phyloP scores from a whole-genome alignment of 345 rosid species.

The Pistacia integerrima region DNA sequence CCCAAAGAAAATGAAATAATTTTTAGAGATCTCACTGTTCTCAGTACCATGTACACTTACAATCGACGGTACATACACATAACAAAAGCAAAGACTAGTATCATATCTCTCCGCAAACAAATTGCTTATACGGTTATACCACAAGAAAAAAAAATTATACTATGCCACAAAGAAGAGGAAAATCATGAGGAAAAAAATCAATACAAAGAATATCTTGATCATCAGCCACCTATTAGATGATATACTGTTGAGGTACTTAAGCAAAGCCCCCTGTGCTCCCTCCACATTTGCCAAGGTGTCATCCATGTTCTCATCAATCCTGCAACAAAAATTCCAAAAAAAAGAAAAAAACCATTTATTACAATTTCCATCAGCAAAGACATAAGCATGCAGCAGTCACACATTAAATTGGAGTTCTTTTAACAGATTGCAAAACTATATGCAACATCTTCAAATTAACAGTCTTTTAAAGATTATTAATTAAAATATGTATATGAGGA shows the following conservation, averaged over 20 bases:
- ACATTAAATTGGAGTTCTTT: not conserved
- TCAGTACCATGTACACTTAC: slow-evolving; percentile 17
- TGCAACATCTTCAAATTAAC: no score
- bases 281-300: slow-evolving; percentile 44
- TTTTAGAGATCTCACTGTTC: slow-evolving; percentile 7
- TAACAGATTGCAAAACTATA: not conserved
- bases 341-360: no score
- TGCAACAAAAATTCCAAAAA: slow-evolving; percentile 18
- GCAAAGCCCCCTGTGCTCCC: slow-evolving; percentile 51
- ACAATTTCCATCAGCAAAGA: not conserved
- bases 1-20: not conserved
- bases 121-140: not conserved
- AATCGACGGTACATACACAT: not conserved
- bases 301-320: slow-evolving; percentile 57
- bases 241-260: slow-evolving; percentile 47
- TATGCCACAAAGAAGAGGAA: slow-evolving; percentile 53
- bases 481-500: no score
- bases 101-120: not conserved
- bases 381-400: not conserved
- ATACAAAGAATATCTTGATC: slow-evolving; percentile 51
- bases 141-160: not conserved
- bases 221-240: slow-evolving; percentile 50
- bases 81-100: slow-evolving; percentile 2
- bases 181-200: slow-evolving; percentile 49
- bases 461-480: no score